phyloP scores from a whole-genome alignment of 305 asterid genomes.

The Caryopteris hybrid region DNA sequence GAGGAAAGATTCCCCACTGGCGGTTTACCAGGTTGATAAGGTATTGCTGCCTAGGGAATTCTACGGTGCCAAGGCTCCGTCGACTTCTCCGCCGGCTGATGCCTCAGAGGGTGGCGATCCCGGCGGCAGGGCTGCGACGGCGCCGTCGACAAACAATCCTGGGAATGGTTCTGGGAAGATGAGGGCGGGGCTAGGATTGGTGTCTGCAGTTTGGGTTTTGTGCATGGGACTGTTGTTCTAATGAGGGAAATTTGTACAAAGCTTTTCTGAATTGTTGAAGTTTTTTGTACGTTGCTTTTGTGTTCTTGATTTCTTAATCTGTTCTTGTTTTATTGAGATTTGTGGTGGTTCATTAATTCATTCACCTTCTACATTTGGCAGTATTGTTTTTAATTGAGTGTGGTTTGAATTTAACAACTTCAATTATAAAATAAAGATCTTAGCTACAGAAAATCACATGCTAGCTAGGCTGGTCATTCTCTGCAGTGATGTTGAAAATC shows the following conservation, averaged over 20 bases:
- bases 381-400: neutral
- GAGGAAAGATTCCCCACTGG: slow-evolving; percentile 55
- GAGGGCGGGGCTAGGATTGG: slow-evolving; percentile 37
- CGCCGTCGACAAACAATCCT: slow-evolving; percentile 21
- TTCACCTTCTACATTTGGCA: neutral
- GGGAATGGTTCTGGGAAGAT: slow-evolving; percentile 33
- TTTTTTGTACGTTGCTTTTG: neutral
- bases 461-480: slow-evolving; percentile 3
- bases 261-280: neutral
- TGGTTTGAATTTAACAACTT: neutral
- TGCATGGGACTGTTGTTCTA: slow-evolving; percentile 35
- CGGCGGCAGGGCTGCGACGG: slow-evolving; percentile 12
- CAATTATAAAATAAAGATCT: neutral
- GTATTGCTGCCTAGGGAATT: slow-evolving; percentile 63
- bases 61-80: slow-evolving; percentile 34
- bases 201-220: slow-evolving; percentile 32
- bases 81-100: slow-evolving; percentile 30
- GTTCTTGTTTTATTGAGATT: neutral
- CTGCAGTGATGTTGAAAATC: neutral
- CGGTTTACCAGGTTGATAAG: slow-evolving; percentile 69
- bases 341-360: neutral
- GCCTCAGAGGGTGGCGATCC: slow-evolving; percentile 12
- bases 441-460: slow-evolving; percentile 14
- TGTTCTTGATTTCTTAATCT: neutral
- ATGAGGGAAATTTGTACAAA: neutral